Base-by-base conservation (phyloP, 73 alveolate genomes). In the Paramecium primaurelia region DNA sequence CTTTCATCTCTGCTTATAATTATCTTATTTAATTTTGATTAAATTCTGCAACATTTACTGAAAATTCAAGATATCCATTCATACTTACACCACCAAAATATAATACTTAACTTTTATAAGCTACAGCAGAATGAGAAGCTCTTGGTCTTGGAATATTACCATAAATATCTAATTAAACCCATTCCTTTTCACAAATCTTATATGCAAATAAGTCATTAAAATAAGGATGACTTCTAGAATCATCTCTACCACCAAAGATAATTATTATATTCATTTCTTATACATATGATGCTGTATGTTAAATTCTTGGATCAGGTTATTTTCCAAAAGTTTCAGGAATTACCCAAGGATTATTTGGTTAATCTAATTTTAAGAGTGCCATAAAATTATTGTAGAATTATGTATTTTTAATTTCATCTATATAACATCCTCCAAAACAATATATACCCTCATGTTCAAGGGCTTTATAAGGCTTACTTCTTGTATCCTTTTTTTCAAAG, bases 391-490 rank as follows among this genome's bases (percentile, higher is more conserved):
- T 36, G 34, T 80, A 80, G 30, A 26, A 47, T 44, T 40, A 80
- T 26, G 91, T 80, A 80, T 47, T 80, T 26, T 80, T 80, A 4
- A 44, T 16, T 47, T 80, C 44, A 42, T 40, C 71, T 7, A 80
- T 45, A 80, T 42, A 80, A 28, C 91, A 80, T 3, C 91, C 91
- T 80, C 91, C 91, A 80, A 80, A 80, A 47, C 91, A 80, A 45
- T 80, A 80, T 3, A 80, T 45, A 8, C 91, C 91, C 49, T 80
- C 91, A 80, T 80, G 58, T n/a, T 80, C 91, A 10, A 14, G 20
- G 25, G 20, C 14, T 80, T 80, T 80, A 1, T 14, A 45, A 11
- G 91, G 91, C 45, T 80, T 80, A 22, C 49, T 14, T 44, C 91
- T 40, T 9, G 30, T n/a, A 25, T 80, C 91, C 49, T 47, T 80